These are phyloP conservation scores for Candida tammaniensis DNA, from an alignment of 805 yeast species.

Conservation along the genomic window DNA sequence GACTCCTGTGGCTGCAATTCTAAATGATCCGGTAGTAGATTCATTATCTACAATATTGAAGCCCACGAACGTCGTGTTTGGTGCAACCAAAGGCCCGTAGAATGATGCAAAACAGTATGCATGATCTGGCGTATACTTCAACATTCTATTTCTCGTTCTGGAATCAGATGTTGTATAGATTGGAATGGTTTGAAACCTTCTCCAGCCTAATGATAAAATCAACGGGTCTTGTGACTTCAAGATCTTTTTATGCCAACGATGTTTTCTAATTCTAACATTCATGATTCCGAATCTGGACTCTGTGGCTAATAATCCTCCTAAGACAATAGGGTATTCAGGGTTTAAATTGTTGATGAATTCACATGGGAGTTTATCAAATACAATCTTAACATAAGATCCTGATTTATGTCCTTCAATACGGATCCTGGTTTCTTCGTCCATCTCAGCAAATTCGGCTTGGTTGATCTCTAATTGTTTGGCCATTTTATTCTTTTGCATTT, in stretches of 20 bases:
- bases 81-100: constrained; percentile 96
- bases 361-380: constrained; percentile 79
- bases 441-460: constrained; percentile 67
- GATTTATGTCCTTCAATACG: constrained; percentile 90
- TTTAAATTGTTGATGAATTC: constrained; percentile 87
- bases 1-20: constrained; percentile 96
- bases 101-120: constrained; percentile 94
- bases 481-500: constrained; percentile 93
- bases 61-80: constrained; percentile 96
- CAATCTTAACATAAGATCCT: constrained; percentile 90
- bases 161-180: constrained; percentile 96
- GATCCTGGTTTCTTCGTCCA: constrained; percentile 75
- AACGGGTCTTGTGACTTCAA: constrained; percentile 94
- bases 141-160: constrained; percentile 95
- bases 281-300: constrained; percentile 91
- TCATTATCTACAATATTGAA: constrained; percentile 82
- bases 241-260: constrained; percentile 97
- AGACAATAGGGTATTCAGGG: constrained; percentile 77
- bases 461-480: constrained; percentile 94
- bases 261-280: constrained; percentile 93
- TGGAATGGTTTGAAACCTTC: constrained; percentile 96
- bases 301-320: constrained; percentile 89
- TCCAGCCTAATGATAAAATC: constrained; percentile 93
- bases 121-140: constrained; percentile 97
- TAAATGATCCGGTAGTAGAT: constrained; percentile 83